Base-by-base conservation (phyloP, 225 moss, liverwort and hornwort species). In the Straminergon stramineum region DNA sequence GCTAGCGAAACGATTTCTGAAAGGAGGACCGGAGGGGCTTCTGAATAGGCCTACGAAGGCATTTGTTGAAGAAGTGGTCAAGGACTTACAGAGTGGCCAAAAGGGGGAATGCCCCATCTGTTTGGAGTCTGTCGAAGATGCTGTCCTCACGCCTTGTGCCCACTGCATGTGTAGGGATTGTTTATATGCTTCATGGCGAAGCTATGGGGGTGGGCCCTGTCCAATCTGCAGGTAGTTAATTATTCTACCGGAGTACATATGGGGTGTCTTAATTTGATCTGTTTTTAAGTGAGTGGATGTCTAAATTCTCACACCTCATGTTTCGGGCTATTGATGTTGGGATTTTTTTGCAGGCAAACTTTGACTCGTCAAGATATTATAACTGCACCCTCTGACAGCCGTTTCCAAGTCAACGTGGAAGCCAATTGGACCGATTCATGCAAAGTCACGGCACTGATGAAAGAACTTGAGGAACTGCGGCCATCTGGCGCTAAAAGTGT, bases 91-190 rank as follows among this genome's bases (percentile, higher is more conserved):
- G 82, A 95, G 91, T 81, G 98, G 98, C 39, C 90, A 96, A 30
- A 98, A 95, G 66, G 94, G 95, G 20, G 98, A 98, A 90, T 98
- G 98, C 87, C 98, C 98, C 10, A 96, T 98, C 78, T 98, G 98
- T 87, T 84, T 98, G 89, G 98, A 98, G 88, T 95, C 94, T 11
- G 92, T 92, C 43, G 98, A 97, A 87, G 98, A 98, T 91, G 95
- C 95, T 51, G 96, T 97, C 87, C 97, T 98, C 82, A 98, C 98
- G 23, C 94, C 98, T 78, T 98, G 96, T 91, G 98, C 98, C 79
- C 98, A 98, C 91, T 92, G 93, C 86, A 91, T 98, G 93, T 98
- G 96, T 92, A 93, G 98, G 53, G 98, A 98, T 87, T 98, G 98
- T 88, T 93, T 98, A 37, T 98, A 94, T 92, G 96, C 98, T 87